phyloP scores from a whole-genome alignment of 768 basidiomycete species.

The Lactarius evosmus region DNA sequence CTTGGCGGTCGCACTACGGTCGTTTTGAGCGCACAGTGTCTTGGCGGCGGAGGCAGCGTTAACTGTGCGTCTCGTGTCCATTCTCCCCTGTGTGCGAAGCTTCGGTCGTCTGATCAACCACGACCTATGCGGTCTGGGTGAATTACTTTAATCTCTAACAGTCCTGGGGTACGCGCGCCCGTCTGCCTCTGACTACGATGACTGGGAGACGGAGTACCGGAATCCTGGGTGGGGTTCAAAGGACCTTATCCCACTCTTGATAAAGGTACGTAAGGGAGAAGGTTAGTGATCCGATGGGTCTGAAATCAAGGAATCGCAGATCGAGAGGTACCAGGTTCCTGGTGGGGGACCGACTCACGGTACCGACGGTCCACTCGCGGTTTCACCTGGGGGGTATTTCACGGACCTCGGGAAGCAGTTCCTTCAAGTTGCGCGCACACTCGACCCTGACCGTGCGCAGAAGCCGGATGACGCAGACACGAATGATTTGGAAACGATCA shows the following conservation, averaged over 20 bases:
- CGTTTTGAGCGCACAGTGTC: constrained; percentile 44
- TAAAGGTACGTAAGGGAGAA: constrained; percentile 42
- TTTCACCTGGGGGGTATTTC: constrained; percentile 33
- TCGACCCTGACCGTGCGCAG: constrained; percentile 27
- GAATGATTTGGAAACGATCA: constrained; percentile 29
- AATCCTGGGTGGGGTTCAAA: constrained; percentile 61
- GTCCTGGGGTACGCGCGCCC: constrained; percentile 55
- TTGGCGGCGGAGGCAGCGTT: constrained; percentile 61
- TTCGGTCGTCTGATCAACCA: background rate
- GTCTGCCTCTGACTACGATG: constrained; percentile 58
- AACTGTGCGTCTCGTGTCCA: constrained; percentile 43
- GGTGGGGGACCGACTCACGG: constrained; percentile 41
- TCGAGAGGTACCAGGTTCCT: constrained; percentile 40
- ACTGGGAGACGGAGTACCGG: constrained; percentile 47
- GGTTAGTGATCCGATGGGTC: background rate
- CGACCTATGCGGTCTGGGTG: background rate
- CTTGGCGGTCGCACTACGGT: constrained; percentile 44
- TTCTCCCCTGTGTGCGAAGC: background rate
- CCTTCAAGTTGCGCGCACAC: constrained; percentile 29
- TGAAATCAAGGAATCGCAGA: constrained; percentile 26
- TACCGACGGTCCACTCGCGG: constrained; percentile 42
- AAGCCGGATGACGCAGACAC: constrained; percentile 23
- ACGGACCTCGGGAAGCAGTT: constrained; percentile 32
- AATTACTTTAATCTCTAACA: background rate
- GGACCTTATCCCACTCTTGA: constrained; percentile 53